Evolutionary conservation across 257 asterid species (phyloP).

Genomic region (Nicotiana benthamiana): DNA sequence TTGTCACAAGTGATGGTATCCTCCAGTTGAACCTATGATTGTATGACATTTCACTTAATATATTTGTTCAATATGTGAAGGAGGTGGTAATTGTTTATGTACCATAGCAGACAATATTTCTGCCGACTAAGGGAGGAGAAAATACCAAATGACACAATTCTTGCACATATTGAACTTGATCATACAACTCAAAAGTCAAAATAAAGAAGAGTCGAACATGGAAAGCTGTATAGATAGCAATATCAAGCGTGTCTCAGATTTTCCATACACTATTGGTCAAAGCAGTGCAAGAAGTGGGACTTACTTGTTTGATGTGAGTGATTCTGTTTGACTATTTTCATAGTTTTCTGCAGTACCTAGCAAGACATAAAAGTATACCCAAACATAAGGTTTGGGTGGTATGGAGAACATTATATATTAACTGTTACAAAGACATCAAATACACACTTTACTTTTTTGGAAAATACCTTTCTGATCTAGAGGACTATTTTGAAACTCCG

Average conservation of each 20-base stretch:
- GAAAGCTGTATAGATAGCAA: neutral
- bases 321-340: slow-evolving; percentile 21
- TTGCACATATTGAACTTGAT: neutral
- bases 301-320: slow-evolving; percentile 41
- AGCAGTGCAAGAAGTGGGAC: slow-evolving; percentile 16
- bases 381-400: neutral
- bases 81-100: too few species aligned
- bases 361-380: slow-evolving; percentile 3
- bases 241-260: neutral
- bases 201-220: neutral
- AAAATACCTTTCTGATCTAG: slow-evolving; percentile 6
- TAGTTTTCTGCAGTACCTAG: slow-evolving; percentile 41
- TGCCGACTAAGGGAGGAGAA: neutral
- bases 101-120: too few species aligned
- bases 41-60: too few species aligned
- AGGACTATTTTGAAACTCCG: neutral
- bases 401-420: neutral
- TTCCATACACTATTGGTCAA: neutral
- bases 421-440: neutral
- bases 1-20: too few species aligned
- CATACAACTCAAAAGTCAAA: neutral
- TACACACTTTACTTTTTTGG: neutral
- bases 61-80: too few species aligned
- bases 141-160: neutral
- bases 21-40: too few species aligned